Percentiles rank a stretch among this genome's conserved stretches.
phyloP scores from a whole-genome alignment of 2,329 filamentous ascomycete species.

The Podosphaera leucotricha region DNA sequence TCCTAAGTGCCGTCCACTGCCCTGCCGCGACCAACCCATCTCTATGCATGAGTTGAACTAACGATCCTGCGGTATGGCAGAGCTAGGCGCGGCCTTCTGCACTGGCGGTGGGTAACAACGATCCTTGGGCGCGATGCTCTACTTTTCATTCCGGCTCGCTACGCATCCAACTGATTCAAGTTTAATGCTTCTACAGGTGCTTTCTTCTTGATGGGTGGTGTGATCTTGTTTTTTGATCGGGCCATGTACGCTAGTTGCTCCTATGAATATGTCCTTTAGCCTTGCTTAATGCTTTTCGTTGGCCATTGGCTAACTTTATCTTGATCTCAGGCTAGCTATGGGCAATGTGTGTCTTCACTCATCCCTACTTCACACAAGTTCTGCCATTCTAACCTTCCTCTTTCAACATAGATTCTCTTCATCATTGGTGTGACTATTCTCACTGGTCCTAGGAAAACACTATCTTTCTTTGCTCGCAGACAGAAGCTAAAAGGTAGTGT shows the following conservation, averaged over 20 bases:
- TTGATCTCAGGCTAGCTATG: conserved; percentile 61
- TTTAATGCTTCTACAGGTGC: conserved; percentile 35
- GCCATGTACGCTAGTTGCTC: conserved; percentile 44
- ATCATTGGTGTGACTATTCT: conserved; percentile 89
- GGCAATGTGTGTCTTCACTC: conserved; percentile 35
- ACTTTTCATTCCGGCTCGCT: conserved; percentile 3
- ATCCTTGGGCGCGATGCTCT: background rate
- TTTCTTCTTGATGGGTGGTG: conserved; percentile 82
- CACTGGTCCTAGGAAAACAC: conserved; percentile 76
- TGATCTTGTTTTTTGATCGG: conserved; percentile 93
- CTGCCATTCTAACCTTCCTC: conserved; percentile 3
- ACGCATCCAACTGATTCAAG: background rate
- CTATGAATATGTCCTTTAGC: background rate
- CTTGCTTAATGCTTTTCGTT: background rate
- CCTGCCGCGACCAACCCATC: background rate
- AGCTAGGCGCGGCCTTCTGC: conserved; percentile 94
- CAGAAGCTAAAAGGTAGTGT: conserved; percentile 83
- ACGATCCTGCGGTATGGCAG: conserved; percentile 24
- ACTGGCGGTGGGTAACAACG: conserved; percentile 53
- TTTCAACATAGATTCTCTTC: conserved; percentile 58
- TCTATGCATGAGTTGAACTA: background rate
- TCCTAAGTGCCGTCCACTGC: conserved; percentile 5
- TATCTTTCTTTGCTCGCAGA: conserved; percentile 79
- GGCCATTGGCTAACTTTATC: background rate
- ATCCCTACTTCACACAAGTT: background rate